Evolutionary conservation across 768 basidiomycete genomes (phyloP), one percentile per base, ranked within the genome.

Genomic region (Infundibulicybe gibba): DNA sequence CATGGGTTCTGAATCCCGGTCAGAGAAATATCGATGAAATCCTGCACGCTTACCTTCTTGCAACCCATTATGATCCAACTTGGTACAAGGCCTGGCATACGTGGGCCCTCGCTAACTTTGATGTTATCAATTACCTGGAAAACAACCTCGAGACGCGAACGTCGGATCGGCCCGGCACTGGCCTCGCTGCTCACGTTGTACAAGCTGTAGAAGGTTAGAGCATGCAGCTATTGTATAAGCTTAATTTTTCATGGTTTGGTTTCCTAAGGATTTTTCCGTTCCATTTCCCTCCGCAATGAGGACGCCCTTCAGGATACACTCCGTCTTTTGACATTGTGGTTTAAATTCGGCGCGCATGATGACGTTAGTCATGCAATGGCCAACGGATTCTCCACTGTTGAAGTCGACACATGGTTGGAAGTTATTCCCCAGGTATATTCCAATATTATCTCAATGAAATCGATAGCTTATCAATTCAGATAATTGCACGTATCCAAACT

Each of bases 51-150:
- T 97, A 97, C 65, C 75, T 79, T 43, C 74, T 86, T 25, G 90
- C 97, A 0, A 98, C 97, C 2, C 85, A 87, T 56, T 90, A 90
- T 53, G 95, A 98, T 62, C 81, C 87, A 3, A 75, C 77, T n/a
- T 99, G 97, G 97, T 97, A 97, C 67, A 97, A 99, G 62, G 97
- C 95, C 14, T 98, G 94, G 94, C 97, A 99, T 59, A 93, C 92
- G 1, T 99, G 94, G 93, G 95, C 97, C 2, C 72, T 98, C 44
- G 87, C 94, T 3, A 97, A 98, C 64, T 94, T 97, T 53, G 93
- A 97, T 46, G 91, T 97, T 51, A 83, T 98, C 51, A 76, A 79
- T 20, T 80, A 87, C 56, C 70, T 95, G 57, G 93, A 95, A 61
- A 76, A 68, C 37, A 82, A 82, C 57, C 68, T 64, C 30, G 79